These are phyloP conservation scores for Ogataea sp. DNA, from an alignment of 805 yeast species.

Conservation along the genomic window DNA sequence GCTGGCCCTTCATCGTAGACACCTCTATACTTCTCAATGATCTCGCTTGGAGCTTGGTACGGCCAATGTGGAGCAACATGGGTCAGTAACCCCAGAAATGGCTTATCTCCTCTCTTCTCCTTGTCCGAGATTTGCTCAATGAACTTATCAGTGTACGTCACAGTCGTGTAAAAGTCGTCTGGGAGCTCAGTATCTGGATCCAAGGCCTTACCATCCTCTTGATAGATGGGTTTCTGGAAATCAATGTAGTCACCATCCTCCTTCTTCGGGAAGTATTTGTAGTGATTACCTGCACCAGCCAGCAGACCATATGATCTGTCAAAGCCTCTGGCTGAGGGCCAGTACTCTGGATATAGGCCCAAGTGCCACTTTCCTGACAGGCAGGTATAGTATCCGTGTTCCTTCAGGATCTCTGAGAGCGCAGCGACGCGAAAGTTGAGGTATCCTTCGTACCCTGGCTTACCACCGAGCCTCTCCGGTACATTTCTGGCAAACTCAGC, in stretches of 20 bases:
- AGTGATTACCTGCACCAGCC: slow-evolving; percentile 55
- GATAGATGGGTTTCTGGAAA: slow-evolving; percentile 33
- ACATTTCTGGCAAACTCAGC: slow-evolving; percentile 32
- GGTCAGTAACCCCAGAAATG: slow-evolving; percentile 46
- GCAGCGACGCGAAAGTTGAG: slow-evolving; percentile 44
- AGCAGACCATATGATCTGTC: slow-evolving; percentile 40
- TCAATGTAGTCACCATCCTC: slow-evolving; percentile 19
- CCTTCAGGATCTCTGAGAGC: slow-evolving; percentile 41
- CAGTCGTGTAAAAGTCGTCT: slow-evolving; percentile 38
- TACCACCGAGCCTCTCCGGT: slow-evolving; percentile 32
- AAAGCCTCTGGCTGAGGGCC: slow-evolving; percentile 44
- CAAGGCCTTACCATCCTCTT: slow-evolving; percentile 28
- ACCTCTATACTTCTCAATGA: slow-evolving; percentile 39
- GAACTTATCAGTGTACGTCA: slow-evolving; percentile 35
- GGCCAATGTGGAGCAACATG: slow-evolving; percentile 68
- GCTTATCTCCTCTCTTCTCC: slow-evolving; percentile 30
- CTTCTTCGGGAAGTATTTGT: slow-evolving; percentile 33
- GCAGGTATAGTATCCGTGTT: slow-evolving; percentile 41
- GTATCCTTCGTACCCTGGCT: slow-evolving; percentile 51
- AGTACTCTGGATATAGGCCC: slow-evolving; percentile 37
- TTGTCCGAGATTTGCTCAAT: slow-evolving; percentile 29
- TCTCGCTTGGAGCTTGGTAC: slow-evolving; percentile 46
- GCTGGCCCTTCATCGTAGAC: slow-evolving; percentile 42
- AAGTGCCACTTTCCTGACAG: slow-evolving; percentile 58
- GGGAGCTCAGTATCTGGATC: slow-evolving; percentile 31